A percentile compares a stretch with the other conserved stretches of the same genome.
Conservation (phyloP, 176 grass and related monocot species). For the Aechmea fasciata region DNA sequence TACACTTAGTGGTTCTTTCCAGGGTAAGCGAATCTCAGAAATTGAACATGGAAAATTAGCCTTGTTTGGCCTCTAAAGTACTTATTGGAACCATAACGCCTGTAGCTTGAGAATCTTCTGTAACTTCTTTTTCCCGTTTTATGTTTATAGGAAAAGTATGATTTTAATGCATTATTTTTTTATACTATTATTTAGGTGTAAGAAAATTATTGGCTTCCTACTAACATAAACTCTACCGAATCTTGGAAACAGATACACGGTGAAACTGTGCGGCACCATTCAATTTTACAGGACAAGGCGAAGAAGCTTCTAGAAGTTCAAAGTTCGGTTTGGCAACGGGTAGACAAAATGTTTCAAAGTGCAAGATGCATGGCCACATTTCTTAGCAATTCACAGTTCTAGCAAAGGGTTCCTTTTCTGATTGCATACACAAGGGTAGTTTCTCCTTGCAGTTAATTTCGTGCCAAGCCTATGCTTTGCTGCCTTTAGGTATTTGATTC, state of each 20-base stretch:
- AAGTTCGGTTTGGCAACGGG: conserved; percentile 81
- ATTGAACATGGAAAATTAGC: not conserved
- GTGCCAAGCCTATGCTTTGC: not conserved
- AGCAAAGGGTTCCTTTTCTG: conserved; percentile 6
- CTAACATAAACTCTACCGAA: not conserved
- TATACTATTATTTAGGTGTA: not conserved
- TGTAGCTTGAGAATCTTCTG: not conserved
- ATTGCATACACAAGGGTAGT: not conserved
- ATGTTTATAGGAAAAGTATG: not conserved
- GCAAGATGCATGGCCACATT: conserved; percentile 93
- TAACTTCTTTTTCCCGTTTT: not conserved
- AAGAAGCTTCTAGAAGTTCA: conserved; percentile 82
- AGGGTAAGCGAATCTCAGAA: not conserved
- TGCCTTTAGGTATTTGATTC: not conserved
- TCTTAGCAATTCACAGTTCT: conserved; percentile 86
- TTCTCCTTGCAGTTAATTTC: not conserved
- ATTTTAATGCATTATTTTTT: not conserved
- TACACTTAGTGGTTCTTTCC: no score
- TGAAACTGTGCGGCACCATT: conserved; percentile 54
- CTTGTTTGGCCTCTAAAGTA: not conserved
- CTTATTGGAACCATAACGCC: not conserved
- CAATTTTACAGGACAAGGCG: conserved; percentile 51
- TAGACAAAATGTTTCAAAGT: conserved; percentile 84
- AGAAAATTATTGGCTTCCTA: not conserved
- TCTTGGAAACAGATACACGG: conserved; percentile 64